Evolutionary conservation across 75 land plant species (phyloP), one percentile per base, ranked within the genome.

Genomic region (Larix kaempferi): DNA sequence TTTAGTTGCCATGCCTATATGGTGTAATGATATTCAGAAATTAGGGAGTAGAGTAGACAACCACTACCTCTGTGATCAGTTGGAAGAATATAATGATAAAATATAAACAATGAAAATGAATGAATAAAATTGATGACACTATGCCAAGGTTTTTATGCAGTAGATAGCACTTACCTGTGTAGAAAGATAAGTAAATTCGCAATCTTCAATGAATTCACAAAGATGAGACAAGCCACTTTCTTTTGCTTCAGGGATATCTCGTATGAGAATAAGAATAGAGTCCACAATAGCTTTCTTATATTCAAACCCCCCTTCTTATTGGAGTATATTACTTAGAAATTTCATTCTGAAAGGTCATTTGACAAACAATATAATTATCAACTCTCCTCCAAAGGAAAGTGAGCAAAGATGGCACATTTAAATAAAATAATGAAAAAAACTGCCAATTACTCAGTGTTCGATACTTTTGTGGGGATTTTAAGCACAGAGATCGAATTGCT

Each of bases 301-400:
- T 59, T 94, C 99, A 90, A 96, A 96, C 12, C 96, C 97, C 25
- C 99, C 99, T 83, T 96, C 99, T 78, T 96, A 96, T 67, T 97
- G 84, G 4, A 96, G 87, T 67, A 94, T 96, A 66, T 89, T 93
- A 90, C 99, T 96, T 37, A 96, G 84, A 78, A 96, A 96, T 74
- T 94, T 96, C 99, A 96, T 96, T 84, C 97, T 96, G 83, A 29
- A 80, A 58, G 75, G 56, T 3, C 15, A 74, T 59, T 5, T 65
- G 54, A 65, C 59, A 78, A 44, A 29, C 54, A 66, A 52, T 27
- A 61, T 44, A 66, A 16, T 62, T 78, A 62, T 33, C 44, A 44
- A 12, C 33, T 23, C 27, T 44, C 39, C 29, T n/a, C 17, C 62
- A 37, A 56, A n/a, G 25, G 10, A 57, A 57, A 71, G 26, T 5